Conservation (phyloP, 163 green algal genomes). For the Picocystis sp. region DNA sequence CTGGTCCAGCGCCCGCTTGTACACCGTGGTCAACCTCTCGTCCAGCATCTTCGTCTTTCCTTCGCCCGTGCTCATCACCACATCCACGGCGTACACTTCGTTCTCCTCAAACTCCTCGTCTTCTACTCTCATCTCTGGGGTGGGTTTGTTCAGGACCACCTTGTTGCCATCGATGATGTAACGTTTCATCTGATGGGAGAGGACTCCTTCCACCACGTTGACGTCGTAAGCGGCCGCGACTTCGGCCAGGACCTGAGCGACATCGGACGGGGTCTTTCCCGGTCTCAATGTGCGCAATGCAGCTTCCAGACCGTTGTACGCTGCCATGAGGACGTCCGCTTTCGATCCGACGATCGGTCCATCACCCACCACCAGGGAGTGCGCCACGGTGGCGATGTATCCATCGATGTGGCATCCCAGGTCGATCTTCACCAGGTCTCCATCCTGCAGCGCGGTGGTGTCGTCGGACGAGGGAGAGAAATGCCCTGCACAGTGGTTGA, state of each 20-base stretch:
- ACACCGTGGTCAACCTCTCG: constrained; percentile 94
- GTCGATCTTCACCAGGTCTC: constrained; percentile 92
- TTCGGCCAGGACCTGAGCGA: constrained; percentile 45
- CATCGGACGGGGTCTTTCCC: constrained; percentile 61
- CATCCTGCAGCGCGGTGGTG: constrained; percentile 44
- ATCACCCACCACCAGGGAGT: constrained; percentile 54
- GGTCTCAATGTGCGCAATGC: constrained; percentile 75
- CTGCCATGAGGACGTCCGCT: constrained; percentile 73
- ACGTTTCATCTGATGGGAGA: constrained; percentile 82
- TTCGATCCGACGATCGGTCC: constrained; percentile 45
- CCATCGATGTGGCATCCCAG: constrained; percentile 92
- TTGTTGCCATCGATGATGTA: constrained; percentile 93
- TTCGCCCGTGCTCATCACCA: constrained; percentile 73
- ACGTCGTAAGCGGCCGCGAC: constrained; percentile 72
- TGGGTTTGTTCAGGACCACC: constrained; percentile 71
- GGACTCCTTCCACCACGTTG: constrained; percentile 84
- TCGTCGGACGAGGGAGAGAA: constrained; percentile 63
- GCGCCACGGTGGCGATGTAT: constrained; percentile 74
- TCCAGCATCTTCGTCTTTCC: constrained; percentile 71
- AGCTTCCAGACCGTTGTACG: constrained; percentile 63
- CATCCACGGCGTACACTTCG: constrained; percentile 94
- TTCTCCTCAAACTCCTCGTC: constrained; percentile 86
- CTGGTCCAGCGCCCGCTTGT: constrained; percentile 84
- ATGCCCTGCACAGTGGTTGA: constrained; percentile 76
- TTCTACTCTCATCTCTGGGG: constrained; percentile 61